Evolutionary conservation across 345 rosid species (phyloP).

Genomic region (Eucalyptus polyanthemos): DNA sequence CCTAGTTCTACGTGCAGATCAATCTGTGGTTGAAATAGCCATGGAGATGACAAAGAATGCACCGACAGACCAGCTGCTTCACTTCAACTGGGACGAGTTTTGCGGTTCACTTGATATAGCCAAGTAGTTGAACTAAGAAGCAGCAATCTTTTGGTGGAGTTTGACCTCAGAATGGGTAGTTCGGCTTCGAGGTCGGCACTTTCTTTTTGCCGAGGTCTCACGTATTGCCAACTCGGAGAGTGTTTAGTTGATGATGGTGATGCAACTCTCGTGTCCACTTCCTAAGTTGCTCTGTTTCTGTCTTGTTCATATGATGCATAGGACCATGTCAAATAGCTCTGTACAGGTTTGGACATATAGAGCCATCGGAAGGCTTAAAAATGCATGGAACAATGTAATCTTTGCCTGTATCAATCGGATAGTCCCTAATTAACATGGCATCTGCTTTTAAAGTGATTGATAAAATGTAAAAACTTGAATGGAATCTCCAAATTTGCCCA

Average conservation of each 20-base stretch:
- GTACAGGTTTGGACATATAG: not conserved
- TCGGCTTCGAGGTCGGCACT: not conserved
- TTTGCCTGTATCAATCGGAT: not conserved
- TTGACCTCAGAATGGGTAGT: not conserved
- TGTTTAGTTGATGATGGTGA: not conserved
- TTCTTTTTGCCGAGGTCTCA: not conserved
- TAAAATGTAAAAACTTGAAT: not conserved
- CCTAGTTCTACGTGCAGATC: not conserved
- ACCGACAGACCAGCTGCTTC: not conserved
- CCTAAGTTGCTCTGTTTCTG: not conserved
- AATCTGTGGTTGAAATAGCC: not conserved
- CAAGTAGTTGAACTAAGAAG: not conserved
- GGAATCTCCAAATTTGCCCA: not conserved
- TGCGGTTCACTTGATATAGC: not conserved
- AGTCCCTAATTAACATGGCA: not conserved
- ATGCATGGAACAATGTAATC: not conserved
- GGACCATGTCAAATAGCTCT: not conserved
- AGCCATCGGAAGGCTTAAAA: not conserved
- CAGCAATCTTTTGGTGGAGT: not conserved
- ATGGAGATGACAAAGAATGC: not conserved
- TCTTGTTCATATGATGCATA: not conserved
- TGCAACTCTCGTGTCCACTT: not conserved
- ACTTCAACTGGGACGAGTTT: not conserved
- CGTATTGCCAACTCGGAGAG: not conserved
- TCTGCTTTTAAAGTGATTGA: not conserved